A percentile compares a stretch with the other conserved stretches of the same genome.
Conservation (phyloP, 129 eudicot genomes). For the Escallonia rubra region DNA sequence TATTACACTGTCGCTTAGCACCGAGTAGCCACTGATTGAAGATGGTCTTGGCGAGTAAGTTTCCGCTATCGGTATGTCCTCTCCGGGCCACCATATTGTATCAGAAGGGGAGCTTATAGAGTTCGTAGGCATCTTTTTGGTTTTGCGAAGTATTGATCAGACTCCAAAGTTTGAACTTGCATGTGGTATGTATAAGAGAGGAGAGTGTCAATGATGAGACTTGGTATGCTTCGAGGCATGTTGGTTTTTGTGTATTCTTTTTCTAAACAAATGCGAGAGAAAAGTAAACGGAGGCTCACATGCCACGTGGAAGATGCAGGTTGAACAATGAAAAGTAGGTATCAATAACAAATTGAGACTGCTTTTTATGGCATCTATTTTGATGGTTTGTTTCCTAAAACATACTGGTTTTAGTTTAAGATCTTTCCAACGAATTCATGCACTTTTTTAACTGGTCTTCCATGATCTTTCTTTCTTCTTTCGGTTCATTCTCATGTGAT, state of each 20-base stretch:
- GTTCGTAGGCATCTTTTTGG: not conserved
- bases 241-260: not conserved
- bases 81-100: not conserved
- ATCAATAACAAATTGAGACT: not conserved
- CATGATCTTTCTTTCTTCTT: too few relatives aligned
- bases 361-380: too few relatives aligned
- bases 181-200: not conserved
- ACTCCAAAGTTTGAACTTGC: not conserved
- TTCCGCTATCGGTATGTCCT: not conserved
- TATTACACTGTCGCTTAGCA: not conserved
- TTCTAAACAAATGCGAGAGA: not conserved
- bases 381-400: too few relatives aligned
- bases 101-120: not conserved
- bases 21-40: not conserved
- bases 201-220: not conserved
- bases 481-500: too few relatives aligned
- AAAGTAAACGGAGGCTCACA: not conserved
- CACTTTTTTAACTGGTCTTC: too few relatives aligned
- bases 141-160: not conserved
- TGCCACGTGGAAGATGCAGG: constrained; percentile 6
- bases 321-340: constrained; percentile 19
- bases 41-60: not conserved
- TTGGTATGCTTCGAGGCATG: not conserved
- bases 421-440: too few relatives aligned
- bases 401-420: too few relatives aligned